phyloP scores from a whole-genome alignment of 164 flowering plant species.

The Taxillus chinensis region DNA sequence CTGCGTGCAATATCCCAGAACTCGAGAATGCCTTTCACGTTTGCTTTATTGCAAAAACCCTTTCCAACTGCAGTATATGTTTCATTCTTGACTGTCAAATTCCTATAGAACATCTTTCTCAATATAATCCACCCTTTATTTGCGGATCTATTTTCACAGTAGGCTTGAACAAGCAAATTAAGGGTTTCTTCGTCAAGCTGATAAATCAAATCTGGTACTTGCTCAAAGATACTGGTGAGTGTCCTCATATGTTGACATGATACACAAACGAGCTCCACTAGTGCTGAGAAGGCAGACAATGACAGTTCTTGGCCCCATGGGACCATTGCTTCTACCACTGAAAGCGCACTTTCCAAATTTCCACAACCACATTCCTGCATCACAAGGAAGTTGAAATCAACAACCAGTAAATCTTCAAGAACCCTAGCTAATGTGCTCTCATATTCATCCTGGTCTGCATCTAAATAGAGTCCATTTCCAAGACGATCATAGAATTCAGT shows the following conservation, averaged over 20 bases:
- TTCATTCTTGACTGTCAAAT: conserved; percentile 21
- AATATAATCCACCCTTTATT: conserved; percentile 25
- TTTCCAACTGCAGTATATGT: conserved; percentile 38
- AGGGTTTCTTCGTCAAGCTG: conserved; percentile 48
- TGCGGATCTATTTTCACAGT: conserved; percentile 32
- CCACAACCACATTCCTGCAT: conserved; percentile 27
- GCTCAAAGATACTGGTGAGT: conserved; percentile 30
- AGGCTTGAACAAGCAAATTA: conserved; percentile 46
- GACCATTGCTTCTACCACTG: conserved; percentile 35
- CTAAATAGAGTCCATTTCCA: conserved; percentile 93
- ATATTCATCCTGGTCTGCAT: conserved; percentile 54
- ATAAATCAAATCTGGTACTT: conserved; percentile 26
- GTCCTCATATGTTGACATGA: conserved; percentile 22
- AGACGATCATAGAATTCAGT: conserved; percentile 69
- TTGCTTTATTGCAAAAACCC: conserved; percentile 38
- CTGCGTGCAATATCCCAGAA: conserved; percentile 40
- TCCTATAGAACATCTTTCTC: conserved; percentile 37
- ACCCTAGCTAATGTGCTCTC: conserved; percentile 36
- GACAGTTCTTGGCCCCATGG: conserved; percentile 66
- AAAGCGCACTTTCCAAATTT: conserved; percentile 28
- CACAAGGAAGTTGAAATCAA: conserved; percentile 45
- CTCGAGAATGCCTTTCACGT: conserved; percentile 18
- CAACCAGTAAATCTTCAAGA: conserved; percentile 47
- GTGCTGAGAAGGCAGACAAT: conserved; percentile 26
- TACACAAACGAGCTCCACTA: conserved; percentile 31